Percentiles rank a stretch among this genome's conserved stretches.
Evolutionary conservation across 192 early-diverging fungal genomes (phyloP).

Genomic region (Backusella sp.): DNA sequence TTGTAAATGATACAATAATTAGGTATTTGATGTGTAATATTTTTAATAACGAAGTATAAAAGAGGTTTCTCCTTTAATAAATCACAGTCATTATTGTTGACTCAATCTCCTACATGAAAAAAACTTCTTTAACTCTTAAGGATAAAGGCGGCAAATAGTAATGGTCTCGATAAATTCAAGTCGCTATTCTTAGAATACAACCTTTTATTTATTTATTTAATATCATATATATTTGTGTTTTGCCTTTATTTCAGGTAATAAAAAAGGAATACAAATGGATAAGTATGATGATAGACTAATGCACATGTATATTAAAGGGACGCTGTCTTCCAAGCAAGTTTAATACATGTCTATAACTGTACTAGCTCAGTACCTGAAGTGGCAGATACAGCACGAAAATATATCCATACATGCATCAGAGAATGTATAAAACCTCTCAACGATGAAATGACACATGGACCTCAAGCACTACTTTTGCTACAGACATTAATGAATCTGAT

Average conservation of each 20-base stretch:
- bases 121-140: background rate
- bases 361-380: constrained; percentile 5
- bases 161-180: background rate
- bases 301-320: background rate
- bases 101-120: background rate
- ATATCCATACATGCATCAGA: constrained; percentile 14
- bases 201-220: background rate
- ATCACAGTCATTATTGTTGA: background rate
- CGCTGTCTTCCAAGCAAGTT: constrained; percentile 25
- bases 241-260: background rate
- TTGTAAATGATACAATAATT: background rate
- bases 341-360: constrained; percentile 25
- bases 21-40: background rate
- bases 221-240: background rate
- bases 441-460: background rate
- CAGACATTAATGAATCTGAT: background rate
- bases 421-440: constrained; percentile 22
- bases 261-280: background rate
- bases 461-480: background rate
- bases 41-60: background rate
- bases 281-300: background rate
- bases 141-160: background rate
- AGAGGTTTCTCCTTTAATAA: background rate
- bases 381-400: constrained; percentile 11
- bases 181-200: background rate